Base-by-base conservation (phyloP, 805 yeast species). In the Debaryomyces hansenii region DNA sequence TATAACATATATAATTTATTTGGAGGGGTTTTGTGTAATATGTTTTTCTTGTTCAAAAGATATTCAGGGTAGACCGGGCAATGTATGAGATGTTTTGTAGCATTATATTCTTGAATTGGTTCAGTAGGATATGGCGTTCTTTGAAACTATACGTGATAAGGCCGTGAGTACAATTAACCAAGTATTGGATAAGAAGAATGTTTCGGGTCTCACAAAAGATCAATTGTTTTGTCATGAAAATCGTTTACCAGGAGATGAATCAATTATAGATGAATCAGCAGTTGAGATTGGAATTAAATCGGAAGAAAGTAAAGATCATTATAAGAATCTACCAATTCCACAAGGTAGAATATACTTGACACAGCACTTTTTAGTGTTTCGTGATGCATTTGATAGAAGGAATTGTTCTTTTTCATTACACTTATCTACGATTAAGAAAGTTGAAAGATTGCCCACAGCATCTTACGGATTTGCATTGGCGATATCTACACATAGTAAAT, bases 371-470 rank as follows among this genome's bases (percentile, higher is more conserved):
- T 61, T 94, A 32, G 80, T 87, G 18, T 92, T 91, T 59, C 75
- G 80, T 48, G 90, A 88, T 55, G 76, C 80, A 5, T 82, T 81
- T 55, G 95, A 90, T 56, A 75, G 77, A 40, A 75, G 82, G 45
- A 78, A 83, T 38, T 86, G 94, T 60, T 77, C 81, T 5, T 79
- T 92, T 58, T 77, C 77, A 3, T 55, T 92, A 24, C 94, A 92
- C 50, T 67, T 94, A 36, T 81, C 91, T 1, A 81, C 96, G 1
- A 69, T 94, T 33, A 83, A 86, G 58, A 84, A 90, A 50, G 95
- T 94, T 14, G 97, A 92, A 61, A 75, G 97, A 44, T 76, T 90
- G 16, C 95, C 96, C 9, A 76, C 89, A 1, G 76, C 83, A 46
- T 75, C 87, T 1, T 87, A 84, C 60, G 84, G 87, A 15, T 87